Conservation (phyloP, 1,139 yeast genomes). For the Trichomonascaceae sp. region DNA sequence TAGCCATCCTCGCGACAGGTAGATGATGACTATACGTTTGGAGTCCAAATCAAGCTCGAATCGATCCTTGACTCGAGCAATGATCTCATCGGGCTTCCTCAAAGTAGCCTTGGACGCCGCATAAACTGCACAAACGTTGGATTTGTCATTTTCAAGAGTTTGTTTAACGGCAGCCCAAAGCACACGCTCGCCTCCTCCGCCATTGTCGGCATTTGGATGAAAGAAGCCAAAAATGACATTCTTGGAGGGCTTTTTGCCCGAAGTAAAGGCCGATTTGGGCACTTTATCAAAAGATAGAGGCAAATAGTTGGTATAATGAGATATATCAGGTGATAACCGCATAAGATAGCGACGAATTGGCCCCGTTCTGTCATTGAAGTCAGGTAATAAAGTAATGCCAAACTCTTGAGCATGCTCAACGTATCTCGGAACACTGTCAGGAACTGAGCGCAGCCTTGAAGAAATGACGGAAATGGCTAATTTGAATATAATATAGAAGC, state of each 20-base stretch:
- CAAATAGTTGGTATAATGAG: constrained; percentile 35
- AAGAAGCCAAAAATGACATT: constrained; percentile 66
- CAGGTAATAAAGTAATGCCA: constrained; percentile 25
- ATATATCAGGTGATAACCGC: constrained; percentile 44
- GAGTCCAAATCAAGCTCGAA: constrained; percentile 57
- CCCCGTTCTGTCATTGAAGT: constrained; percentile 29
- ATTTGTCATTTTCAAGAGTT: constrained; percentile 48
- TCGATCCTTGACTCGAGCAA: constrained; percentile 52
- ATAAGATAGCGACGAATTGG: constrained; percentile 49
- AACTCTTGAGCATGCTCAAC: constrained; percentile 25
- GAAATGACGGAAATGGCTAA: neutral
- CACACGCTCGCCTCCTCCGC: constrained; percentile 98
- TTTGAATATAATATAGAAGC: neutral
- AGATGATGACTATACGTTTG: constrained; percentile 63
- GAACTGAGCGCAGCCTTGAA: neutral
- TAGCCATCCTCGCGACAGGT: constrained; percentile 52
- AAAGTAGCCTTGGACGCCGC: constrained; percentile 48
- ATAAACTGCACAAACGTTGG: constrained; percentile 65
- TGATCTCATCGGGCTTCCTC: constrained; percentile 40
- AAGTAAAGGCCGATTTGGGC: constrained; percentile 17
- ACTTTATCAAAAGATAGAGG: constrained; percentile 19
- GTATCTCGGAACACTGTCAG: constrained; percentile 13
- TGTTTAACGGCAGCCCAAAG: constrained; percentile 88
- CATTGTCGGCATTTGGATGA: constrained; percentile 94
- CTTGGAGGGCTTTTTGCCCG: constrained; percentile 21